Percentiles rank a stretch among this genome's conserved stretches.
Conservation (phyloP, 345 rosid species). For the Boechera stricta region DNA sequence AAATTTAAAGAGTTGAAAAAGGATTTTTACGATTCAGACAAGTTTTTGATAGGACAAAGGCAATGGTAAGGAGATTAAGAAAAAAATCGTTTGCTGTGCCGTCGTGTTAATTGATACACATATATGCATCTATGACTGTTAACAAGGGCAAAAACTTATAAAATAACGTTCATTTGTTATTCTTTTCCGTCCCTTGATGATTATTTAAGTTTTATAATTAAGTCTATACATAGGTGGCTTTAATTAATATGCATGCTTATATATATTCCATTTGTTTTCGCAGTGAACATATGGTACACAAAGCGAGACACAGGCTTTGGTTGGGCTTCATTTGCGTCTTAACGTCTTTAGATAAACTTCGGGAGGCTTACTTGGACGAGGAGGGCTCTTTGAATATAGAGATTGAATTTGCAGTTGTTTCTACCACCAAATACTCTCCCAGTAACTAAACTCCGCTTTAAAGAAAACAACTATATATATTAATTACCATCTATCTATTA, state of each 20-base stretch:
- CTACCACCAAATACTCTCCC: too few relatives aligned
- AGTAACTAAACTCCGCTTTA: too few relatives aligned
- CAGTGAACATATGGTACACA: not conserved
- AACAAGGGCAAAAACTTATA: not conserved
- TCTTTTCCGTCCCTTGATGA: too few relatives aligned
- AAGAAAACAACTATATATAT: too few relatives aligned
- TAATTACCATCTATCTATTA: too few relatives aligned
- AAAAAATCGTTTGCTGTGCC: not conserved
- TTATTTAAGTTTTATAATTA: too few relatives aligned
- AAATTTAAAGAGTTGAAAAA: not conserved
- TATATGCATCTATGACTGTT: not conserved
- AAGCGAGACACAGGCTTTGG: not conserved
- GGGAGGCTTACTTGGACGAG: not conserved
- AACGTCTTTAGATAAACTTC: not conserved
- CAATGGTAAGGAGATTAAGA: slow-evolving; percentile 9
- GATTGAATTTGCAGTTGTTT: not conserved
- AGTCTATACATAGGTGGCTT: too few relatives aligned
- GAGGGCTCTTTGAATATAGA: not conserved
- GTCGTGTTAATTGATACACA: not conserved
- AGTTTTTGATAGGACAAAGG: not conserved
- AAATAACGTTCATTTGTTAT: not conserved
- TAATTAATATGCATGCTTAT: too few relatives aligned
- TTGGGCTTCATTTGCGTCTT: not conserved
- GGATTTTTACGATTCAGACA: not conserved
- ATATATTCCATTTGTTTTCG: too few relatives aligned